Evolutionary conservation across 1,284 basidiomycete genomes (phyloP), one percentile per base, ranked within the genome.

Genomic region (Ceratobasidium sp.): DNA sequence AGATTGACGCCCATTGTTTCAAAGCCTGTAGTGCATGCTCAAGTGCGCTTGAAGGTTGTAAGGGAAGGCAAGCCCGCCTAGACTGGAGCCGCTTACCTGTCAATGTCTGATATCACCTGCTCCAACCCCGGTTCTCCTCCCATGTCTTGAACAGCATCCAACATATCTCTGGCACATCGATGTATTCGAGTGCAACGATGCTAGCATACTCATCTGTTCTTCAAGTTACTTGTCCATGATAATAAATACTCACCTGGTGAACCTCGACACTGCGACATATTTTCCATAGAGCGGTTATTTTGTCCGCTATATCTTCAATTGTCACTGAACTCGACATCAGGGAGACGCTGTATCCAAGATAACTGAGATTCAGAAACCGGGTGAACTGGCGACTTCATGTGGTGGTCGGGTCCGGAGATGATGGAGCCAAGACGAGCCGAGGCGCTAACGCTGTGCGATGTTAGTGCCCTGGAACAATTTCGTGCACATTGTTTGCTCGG

Each of bases 71-170:
- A 50, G n/a, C 50, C 48, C 18, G 6, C 28, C 12, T 30, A 18
- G 43, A 55, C 6, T 18, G 39, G 36, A 9, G 18, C 4, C 39
- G 18, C 53, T 3, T 16, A 69, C 65, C 41, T 57, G 43, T 58
- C 23, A 6, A 58, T n/a, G 28, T 69, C 65, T 41, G 41, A 45
- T 30, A 58, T 55, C 4, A 69, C 53, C 16, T 26, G 55, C 21
- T 69, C 65, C 34, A 69, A 34, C 23, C 65, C 65, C 8, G 41
- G 65, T n/a, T 69, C 65, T 21, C 53, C 65, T 6, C 36, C 36
- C 65, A 69, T 69, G n/a, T 69, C 65, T 26, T 69, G 65, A 10
- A 69, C 39, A n/a, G 34, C 36, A 48, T 69, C 65, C 12, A 69
- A 36, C 39, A 69, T 69, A 45, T 69, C 65, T 9, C 65, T 52